Evolutionary conservation across 495 filamentous ascomycete species (phyloP), one percentile per base, ranked within the genome.

Genomic region (Talaromyces trachyspermus): DNA sequence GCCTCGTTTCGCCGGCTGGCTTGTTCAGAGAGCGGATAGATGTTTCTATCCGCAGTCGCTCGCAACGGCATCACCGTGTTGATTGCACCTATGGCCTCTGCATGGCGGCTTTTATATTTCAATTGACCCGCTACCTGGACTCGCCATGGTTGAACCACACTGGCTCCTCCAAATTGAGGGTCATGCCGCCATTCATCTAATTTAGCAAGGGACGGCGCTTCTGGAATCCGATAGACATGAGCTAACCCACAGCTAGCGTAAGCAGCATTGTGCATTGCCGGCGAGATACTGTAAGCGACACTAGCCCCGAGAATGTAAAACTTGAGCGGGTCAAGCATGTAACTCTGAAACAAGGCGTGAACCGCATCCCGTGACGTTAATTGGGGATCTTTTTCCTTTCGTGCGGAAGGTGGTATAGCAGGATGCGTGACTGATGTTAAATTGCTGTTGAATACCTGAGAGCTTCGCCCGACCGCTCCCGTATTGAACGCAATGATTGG

Each of bases 1-100:
- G 80, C 71, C 54, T 76, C 79, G 60, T 84, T 83, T 22, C 84
- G 73, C 19, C 81, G 74, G 54, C 77, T 79, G 29, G 80, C 76
- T 36, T 83, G 68, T 18, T 72, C 59, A 14, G 79, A 72, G 33
- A 87, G 74, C n/a, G 82, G 74, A 19, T 83, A 72, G 43, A 87
- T 81, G 2, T 69, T 76, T 20, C 78, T 80, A 53, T 83, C 73
- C 4, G 75, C 67, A 5, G 76, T 62, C 1, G 79, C 77, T 14
- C 85, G 76, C 2, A 90, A 66, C 0, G 87, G 87, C 51, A 90
- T 69, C n/a, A 90, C 72, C 0, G 86, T 89, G 60, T 92, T 90
- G 45, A 88, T 83, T 9, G 87, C 84, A 1, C 87, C 86, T 49
- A 92, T 89, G 6, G 83, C 86, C 35, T 81, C 80, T 5, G 85